A percentile compares a stretch with the other conserved stretches of the same genome.
phyloP scores from a whole-genome alignment of 306 rosid genomes.

The Cicer pinnatifidum region DNA sequence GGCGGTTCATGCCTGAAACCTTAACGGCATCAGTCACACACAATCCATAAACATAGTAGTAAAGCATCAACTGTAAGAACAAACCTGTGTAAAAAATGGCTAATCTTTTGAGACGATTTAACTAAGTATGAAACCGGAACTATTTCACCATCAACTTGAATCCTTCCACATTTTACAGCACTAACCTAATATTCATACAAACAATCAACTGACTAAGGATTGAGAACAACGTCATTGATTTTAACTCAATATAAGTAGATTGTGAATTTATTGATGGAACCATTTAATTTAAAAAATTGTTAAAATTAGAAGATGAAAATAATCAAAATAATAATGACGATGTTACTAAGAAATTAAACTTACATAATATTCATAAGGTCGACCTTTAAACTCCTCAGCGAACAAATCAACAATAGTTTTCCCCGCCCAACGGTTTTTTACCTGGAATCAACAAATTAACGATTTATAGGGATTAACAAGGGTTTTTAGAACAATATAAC shows the following conservation, averaged over 20 bases:
- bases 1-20: conserved; percentile 91
- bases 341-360: background rate
- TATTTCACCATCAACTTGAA: conserved; percentile 56
- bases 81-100: conserved; percentile 90
- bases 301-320: background rate
- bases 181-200: conserved; percentile 29
- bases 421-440: conserved; percentile 91
- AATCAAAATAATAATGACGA: too few relatives aligned
- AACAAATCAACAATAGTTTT: conserved; percentile 86
- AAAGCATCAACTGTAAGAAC: conserved; percentile 32
- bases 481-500: conserved; percentile 34
- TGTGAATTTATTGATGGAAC: background rate
- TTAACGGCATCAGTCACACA: conserved; percentile 46
- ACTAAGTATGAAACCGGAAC: conserved; percentile 51
- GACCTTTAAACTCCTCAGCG: conserved; percentile 89
- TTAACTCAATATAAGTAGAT: background rate
- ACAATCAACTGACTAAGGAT: conserved; percentile 25
- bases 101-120: conserved; percentile 78
- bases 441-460: conserved; percentile 55
- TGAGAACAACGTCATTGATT: background rate
- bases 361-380: conserved; percentile 84
- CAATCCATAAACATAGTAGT: conserved; percentile 1
- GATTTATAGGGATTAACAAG: conserved; percentile 46
- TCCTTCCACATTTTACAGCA: conserved; percentile 57
- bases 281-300: background rate